A percentile compares a stretch with the other conserved stretches of the same genome.
phyloP scores from a whole-genome alignment of 768 basidiomycete species.

The Calocybe indica region DNA sequence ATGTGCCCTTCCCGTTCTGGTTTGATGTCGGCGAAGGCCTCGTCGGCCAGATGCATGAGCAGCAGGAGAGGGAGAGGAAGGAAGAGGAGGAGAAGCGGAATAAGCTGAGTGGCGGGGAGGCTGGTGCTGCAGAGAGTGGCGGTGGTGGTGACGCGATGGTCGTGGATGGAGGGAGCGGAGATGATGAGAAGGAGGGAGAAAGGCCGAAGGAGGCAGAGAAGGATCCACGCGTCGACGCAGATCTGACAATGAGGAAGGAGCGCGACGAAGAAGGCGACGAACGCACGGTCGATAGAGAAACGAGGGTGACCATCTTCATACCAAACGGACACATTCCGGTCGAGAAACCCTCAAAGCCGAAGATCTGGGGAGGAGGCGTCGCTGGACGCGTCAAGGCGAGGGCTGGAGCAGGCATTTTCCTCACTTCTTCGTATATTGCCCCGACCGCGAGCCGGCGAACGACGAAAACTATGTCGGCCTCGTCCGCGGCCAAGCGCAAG shows the following conservation, averaged over 20 bases:
- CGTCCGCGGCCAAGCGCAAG: too few relatives aligned
- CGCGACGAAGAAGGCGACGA: conserved; percentile 12
- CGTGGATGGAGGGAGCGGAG: conserved; percentile 7
- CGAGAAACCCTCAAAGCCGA: conserved; percentile 43
- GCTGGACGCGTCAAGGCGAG: conserved; percentile 19
- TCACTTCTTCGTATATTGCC: not conserved
- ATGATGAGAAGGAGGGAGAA: conserved; percentile 10
- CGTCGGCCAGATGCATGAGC: conserved; percentile 7
- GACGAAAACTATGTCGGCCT: too few relatives aligned
- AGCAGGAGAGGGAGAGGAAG: conserved; percentile 10
- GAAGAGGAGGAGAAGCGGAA: conserved; percentile 6
- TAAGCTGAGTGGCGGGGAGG: conserved; percentile 1
- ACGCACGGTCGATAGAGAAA: conserved; percentile 34
- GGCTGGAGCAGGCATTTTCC: not conserved
- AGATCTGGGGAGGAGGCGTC: conserved; percentile 69
- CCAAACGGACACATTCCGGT: conserved; percentile 54
- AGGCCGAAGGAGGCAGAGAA: conserved; percentile 9
- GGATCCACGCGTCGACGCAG: not conserved
- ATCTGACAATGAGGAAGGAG: conserved; percentile 12
- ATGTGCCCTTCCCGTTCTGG: conserved; percentile 53
- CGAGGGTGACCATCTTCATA: conserved; percentile 49
- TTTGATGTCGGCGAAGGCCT: conserved; percentile 29
- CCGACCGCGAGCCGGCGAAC: too few relatives aligned
- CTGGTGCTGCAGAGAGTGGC: conserved; percentile 13
- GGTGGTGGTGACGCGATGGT: conserved; percentile 4